These are phyloP conservation scores for Penicillium pulvis DNA, from an alignment of 495 filamentous ascomycete species.

Conservation along the genomic window DNA sequence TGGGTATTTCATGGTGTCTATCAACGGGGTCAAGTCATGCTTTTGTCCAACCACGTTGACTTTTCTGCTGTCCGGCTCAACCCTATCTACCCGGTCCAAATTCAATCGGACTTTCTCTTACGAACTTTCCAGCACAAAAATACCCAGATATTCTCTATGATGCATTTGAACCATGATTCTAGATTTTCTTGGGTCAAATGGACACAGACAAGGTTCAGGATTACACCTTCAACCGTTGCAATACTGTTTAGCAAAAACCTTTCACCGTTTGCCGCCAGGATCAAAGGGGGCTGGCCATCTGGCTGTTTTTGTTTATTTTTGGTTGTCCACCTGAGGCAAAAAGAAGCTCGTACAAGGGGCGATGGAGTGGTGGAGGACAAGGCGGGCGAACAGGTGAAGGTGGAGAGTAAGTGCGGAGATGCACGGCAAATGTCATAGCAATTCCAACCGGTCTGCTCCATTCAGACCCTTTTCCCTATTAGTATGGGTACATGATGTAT, in stretches of 20 bases:
- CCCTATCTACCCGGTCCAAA: conserved; percentile 34
- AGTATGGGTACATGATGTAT: conserved; percentile 3
- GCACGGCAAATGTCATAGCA: conserved; percentile 17
- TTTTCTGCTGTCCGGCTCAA: conserved; percentile 16
- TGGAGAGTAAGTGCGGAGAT: conserved; percentile 9
- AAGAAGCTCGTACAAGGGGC: conserved; percentile 1
- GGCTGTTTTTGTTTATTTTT: not conserved
- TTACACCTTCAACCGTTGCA: too few relatives aligned
- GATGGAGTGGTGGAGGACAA: conserved; percentile 7
- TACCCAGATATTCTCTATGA: not conserved
- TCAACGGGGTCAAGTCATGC: conserved; percentile 4
- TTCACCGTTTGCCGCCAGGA: not conserved
- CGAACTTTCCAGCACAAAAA: conserved; percentile 7
- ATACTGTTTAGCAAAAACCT: not conserved
- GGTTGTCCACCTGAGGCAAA: not conserved
- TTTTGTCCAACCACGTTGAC: conserved; percentile 16
- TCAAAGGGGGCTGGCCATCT: not conserved
- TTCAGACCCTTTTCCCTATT: conserved; percentile 1
- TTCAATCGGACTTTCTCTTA: conserved; percentile 25
- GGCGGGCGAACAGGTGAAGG: conserved; percentile 11
- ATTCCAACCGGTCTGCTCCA: conserved; percentile 10
- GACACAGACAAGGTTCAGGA: too few relatives aligned
- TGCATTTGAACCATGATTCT: not conserved
- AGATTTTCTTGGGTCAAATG: too few relatives aligned
- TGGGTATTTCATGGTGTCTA: conserved; percentile 3